phyloP scores from a whole-genome alignment of 805 yeast species.

The Myxozyma sirexii region DNA sequence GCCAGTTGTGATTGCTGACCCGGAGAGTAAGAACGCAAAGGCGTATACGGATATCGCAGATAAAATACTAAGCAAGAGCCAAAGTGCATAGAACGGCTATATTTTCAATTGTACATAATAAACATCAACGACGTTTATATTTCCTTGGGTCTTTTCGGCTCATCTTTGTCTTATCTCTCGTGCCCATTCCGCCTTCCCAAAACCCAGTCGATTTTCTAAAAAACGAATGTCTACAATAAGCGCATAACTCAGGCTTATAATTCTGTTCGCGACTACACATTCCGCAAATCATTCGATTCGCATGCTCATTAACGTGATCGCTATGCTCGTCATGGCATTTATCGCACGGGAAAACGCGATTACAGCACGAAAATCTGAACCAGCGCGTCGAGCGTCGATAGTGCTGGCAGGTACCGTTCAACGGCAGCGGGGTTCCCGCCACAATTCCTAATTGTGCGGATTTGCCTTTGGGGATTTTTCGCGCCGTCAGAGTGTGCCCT shows the following conservation, averaged over 20 bases:
- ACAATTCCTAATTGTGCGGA: constrained; percentile 41
- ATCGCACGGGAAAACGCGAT: constrained; percentile 49
- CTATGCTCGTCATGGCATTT: constrained; percentile 46
- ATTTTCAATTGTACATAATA: not conserved
- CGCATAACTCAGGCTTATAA: constrained; percentile 41
- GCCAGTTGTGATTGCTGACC: constrained; percentile 58
- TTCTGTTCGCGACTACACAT: constrained; percentile 48
- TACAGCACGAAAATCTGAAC: constrained; percentile 50
- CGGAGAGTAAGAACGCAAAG: constrained; percentile 44
- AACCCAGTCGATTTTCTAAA: constrained; percentile 43
- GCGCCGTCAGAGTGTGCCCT: not conserved
- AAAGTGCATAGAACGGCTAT: not conserved
- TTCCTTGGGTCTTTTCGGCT: constrained; percentile 49
- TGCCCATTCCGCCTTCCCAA: constrained; percentile 52
- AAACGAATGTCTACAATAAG: constrained; percentile 45
- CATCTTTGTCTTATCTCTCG: constrained; percentile 46
- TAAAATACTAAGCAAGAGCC: constrained; percentile 38
- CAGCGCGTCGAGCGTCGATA: constrained; percentile 48
- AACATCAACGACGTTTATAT: constrained; percentile 38
- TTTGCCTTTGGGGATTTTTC: constrained; percentile 27
- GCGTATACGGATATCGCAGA: constrained; percentile 56
- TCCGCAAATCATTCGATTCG: constrained; percentile 49
- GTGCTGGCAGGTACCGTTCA: constrained; percentile 46
- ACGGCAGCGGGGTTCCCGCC: constrained; percentile 47
- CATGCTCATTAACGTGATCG: constrained; percentile 45